These are phyloP conservation scores for Solanum dulcamara DNA, from an alignment of 257 asterid genomes.

Conservation along the genomic window DNA sequence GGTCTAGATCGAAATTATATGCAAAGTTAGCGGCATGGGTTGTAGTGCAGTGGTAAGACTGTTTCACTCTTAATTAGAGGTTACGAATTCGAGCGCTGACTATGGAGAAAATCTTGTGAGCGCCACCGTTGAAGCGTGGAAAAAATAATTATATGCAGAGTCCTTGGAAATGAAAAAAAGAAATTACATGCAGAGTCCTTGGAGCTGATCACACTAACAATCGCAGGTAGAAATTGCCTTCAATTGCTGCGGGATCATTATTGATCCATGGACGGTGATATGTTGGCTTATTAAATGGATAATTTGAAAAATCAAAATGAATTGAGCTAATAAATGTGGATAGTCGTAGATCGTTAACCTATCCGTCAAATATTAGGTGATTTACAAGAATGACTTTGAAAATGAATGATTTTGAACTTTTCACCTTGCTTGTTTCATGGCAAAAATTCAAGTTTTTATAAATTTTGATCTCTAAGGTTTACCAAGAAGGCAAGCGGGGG, in stretches of 20 bases:
- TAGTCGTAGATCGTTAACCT: too few relatives aligned
- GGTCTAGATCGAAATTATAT: not conserved
- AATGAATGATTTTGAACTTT: too few relatives aligned
- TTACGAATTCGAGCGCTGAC: rapidly evolving
- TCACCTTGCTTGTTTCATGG: too few relatives aligned
- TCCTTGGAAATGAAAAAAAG: too few relatives aligned
- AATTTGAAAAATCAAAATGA: not conserved
- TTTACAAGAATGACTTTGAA: too few relatives aligned
- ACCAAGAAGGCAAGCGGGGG: too few relatives aligned
- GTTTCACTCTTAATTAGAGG: too few relatives aligned
- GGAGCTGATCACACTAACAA: not conserved
- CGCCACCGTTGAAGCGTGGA: too few relatives aligned
- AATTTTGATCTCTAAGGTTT: too few relatives aligned
- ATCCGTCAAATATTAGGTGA: too few relatives aligned
- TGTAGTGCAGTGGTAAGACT: not conserved
- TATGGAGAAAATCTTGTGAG: not conserved
- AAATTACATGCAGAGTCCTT: not conserved
- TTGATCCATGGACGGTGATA: not conserved
- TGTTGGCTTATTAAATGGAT: not conserved
- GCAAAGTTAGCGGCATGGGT: not conserved
- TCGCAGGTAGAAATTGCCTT: not conserved
- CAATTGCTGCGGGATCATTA: not conserved
- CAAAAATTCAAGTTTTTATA: too few relatives aligned
- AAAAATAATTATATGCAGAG: too few relatives aligned
- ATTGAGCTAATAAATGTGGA: not conserved